These are phyloP conservation scores for Boletus insuetus DNA, from an alignment of 768 basidiomycete species.

Conservation along the genomic window DNA sequence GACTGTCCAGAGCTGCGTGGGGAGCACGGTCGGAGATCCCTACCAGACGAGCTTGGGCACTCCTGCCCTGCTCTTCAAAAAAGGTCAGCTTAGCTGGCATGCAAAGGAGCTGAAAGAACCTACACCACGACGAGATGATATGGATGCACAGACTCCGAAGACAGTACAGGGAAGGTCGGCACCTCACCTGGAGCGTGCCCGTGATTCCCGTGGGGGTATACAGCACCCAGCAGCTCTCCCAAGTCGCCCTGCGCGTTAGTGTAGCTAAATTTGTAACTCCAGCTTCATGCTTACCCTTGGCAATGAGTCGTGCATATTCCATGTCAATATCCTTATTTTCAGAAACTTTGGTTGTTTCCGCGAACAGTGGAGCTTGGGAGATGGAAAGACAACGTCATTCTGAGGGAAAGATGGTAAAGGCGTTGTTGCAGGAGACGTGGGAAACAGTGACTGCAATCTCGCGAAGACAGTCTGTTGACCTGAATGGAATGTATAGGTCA, in stretches of 20 bases:
- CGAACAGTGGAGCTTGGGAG: slow-evolving; percentile 20
- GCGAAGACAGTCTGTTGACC: slow-evolving; percentile 44
- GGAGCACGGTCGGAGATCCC: neutral
- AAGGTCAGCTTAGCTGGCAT: slow-evolving; percentile 8
- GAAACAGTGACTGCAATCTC: slow-evolving; percentile 53
- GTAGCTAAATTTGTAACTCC: slow-evolving; percentile 1
- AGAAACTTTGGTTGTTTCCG: slow-evolving; percentile 42
- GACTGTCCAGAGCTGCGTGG: neutral
- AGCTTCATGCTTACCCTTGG: slow-evolving; percentile 54
- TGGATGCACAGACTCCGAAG: slow-evolving; percentile 55
- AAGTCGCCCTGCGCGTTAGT: slow-evolving; percentile 58
- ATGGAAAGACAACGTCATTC: slow-evolving; percentile 21
- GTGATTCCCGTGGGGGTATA: slow-evolving; percentile 40
- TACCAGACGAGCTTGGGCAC: slow-evolving; percentile 78
- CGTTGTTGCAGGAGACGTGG: slow-evolving; percentile 31
- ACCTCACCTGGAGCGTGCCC: slow-evolving; percentile 25
- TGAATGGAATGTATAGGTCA: slow-evolving; percentile 4
- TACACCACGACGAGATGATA: slow-evolving; percentile 81
- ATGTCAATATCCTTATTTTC: slow-evolving; percentile 69
- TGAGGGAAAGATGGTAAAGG: slow-evolving; percentile 18
- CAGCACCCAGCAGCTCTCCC: slow-evolving; percentile 64
- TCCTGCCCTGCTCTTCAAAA: slow-evolving; percentile 66
- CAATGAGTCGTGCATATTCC: slow-evolving; percentile 85
- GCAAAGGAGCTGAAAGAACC: slow-evolving; percentile 26
- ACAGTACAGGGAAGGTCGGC: slow-evolving; percentile 44